These are phyloP conservation scores for Plectosphaerella sp. DNA, from an alignment of 2,329 filamentous ascomycete species.

Conservation along the genomic window DNA sequence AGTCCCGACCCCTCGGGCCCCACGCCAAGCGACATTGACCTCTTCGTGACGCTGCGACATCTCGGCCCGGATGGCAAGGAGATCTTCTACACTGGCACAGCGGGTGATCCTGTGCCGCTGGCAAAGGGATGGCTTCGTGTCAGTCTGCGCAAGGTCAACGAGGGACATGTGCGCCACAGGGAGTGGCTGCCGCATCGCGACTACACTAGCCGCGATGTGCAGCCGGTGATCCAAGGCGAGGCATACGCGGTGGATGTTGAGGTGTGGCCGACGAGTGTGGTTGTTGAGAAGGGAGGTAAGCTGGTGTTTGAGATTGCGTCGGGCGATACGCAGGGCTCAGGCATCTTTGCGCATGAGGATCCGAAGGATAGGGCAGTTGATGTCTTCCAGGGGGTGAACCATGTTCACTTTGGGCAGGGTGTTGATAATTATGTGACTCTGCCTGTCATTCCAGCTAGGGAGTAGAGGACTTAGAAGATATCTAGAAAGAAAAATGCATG, in stretches of 20 bases:
- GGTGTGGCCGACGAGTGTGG: constrained; percentile 60
- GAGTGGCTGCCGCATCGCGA: constrained; percentile 53
- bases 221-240: constrained; percentile 47
- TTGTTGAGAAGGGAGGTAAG: constrained; percentile 39
- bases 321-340: constrained; percentile 56
- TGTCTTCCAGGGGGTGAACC: constrained; percentile 40
- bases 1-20: constrained; percentile 42
- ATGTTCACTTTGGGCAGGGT: constrained; percentile 45
- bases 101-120: constrained; percentile 58
- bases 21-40: constrained; percentile 49
- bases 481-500: neutral
- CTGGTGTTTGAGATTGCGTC: constrained; percentile 51
- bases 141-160: constrained; percentile 49
- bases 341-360: constrained; percentile 50
- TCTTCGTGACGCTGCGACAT: constrained; percentile 61
- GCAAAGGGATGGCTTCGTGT: constrained; percentile 62
- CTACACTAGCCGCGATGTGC: constrained; percentile 52
- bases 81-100: constrained; percentile 61
- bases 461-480: neutral
- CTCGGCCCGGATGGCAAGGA: constrained; percentile 49
- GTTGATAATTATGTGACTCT: constrained; percentile 47
- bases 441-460: constrained; percentile 40
- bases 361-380: constrained; percentile 36
- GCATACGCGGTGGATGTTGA: constrained; percentile 59
- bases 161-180: constrained; percentile 44